Percentiles rank a stretch among this genome's conserved stretches.
Evolutionary conservation across 768 basidiomycete species (phyloP).

Genomic region (Leccinum subgranulosum): DNA sequence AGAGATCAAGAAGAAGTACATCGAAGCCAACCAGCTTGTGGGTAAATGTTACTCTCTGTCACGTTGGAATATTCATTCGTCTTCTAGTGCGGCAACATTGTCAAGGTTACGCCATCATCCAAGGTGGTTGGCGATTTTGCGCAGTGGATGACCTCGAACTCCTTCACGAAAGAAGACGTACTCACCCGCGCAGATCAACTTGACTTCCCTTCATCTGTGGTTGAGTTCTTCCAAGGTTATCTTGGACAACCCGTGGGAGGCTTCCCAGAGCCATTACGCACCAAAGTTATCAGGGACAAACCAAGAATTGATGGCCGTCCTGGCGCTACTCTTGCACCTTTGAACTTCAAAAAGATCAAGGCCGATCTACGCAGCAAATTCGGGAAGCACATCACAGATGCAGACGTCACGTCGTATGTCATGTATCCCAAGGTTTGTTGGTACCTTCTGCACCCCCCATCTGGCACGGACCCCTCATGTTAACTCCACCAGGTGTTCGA

Average conservation of each 20-base stretch:
- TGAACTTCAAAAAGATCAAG: slow-evolving; percentile 97
- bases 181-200: slow-evolving; percentile 81
- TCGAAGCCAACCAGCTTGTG: slow-evolving; percentile 94
- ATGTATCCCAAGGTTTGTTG: slow-evolving; percentile 94
- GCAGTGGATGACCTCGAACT: slow-evolving; percentile 98
- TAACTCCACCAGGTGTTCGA: slow-evolving; percentile 75
- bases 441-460: slow-evolving; percentile 3
- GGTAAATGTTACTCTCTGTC: slow-evolving; percentile 24
- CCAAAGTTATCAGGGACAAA: slow-evolving; percentile 89
- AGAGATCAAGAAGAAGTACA: slow-evolving; percentile 98
- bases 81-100: slow-evolving; percentile 87
- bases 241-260: slow-evolving; percentile 97
- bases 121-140: slow-evolving; percentile 99
- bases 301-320: slow-evolving; percentile 92
- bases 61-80: slow-evolving; percentile 3
- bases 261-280: slow-evolving; percentile 96
- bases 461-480: slow-evolving; percentile 8
- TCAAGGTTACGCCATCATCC: slow-evolving; percentile 99
- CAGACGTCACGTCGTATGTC: slow-evolving; percentile 91
- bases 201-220: slow-evolving; percentile 96
- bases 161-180: slow-evolving; percentile 82
- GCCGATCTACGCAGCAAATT: slow-evolving; percentile 89
- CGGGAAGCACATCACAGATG: slow-evolving; percentile 91
- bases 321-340: slow-evolving; percentile 78
- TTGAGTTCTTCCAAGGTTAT: slow-evolving; percentile 99